These are phyloP conservation scores for Chenopodium suecicum DNA, from an alignment of 148 eudicot species.

Conservation along the genomic window DNA sequence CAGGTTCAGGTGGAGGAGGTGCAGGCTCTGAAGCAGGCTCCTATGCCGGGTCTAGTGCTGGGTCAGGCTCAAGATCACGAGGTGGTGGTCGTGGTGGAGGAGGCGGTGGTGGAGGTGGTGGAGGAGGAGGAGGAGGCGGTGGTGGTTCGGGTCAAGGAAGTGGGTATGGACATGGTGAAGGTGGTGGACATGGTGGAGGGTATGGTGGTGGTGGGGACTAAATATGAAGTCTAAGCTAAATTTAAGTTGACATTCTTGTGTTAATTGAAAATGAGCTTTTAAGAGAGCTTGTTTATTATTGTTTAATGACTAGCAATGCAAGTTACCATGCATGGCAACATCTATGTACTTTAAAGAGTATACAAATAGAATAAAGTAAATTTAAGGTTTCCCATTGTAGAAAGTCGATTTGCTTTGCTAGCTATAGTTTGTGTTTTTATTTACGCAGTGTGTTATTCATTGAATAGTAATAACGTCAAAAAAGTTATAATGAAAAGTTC, in stretches of 20 bases:
- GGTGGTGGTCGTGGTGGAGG: slow-evolving; percentile 24
- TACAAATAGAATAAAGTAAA: background rate
- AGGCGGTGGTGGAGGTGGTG: slow-evolving; percentile 21
- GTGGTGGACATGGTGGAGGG: slow-evolving; percentile 30
- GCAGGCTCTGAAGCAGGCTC: slow-evolving; percentile 69
- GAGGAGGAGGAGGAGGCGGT: slow-evolving; percentile 25
- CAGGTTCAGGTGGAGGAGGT: slow-evolving; percentile 40
- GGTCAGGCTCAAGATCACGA: slow-evolving; percentile 28
- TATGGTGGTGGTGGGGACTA: slow-evolving; percentile 23
- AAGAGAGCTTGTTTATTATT: slow-evolving; percentile 3
- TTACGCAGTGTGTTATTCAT: background rate
- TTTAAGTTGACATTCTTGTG: background rate
- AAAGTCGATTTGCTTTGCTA: background rate
- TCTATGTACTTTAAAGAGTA: background rate
- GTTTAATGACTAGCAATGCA: background rate
- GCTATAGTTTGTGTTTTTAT: background rate
- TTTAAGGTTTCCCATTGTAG: background rate
- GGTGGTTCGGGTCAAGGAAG: slow-evolving; percentile 25
- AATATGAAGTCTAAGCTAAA: background rate
- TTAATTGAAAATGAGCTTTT: slow-evolving; percentile 1
- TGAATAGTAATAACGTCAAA: background rate
- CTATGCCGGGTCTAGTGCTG: slow-evolving; percentile 57
- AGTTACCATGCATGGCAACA: background rate
- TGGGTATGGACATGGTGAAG: slow-evolving; percentile 28
- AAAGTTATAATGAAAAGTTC: background rate